Percentiles rank a stretch among this genome's conserved stretches.
Conservation (phyloP, 768 basidiomycete genomes). For the Pholiota microspora region DNA sequence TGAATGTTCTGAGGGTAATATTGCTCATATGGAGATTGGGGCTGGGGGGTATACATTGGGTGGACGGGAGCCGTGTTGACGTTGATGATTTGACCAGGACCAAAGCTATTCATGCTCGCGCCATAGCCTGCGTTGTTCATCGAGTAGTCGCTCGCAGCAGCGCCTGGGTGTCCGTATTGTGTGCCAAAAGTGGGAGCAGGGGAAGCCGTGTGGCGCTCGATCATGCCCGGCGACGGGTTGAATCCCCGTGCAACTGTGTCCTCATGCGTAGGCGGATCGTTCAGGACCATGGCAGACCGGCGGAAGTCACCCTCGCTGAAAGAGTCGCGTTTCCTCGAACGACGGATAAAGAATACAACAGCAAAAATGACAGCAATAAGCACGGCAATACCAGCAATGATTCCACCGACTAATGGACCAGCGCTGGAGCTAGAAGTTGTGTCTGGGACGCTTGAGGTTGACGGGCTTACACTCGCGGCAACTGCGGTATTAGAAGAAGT, state of each 20-base stretch:
- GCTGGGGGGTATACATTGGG: slow-evolving; percentile 21
- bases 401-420: slow-evolving; percentile 31
- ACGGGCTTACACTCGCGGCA: slow-evolving; percentile 1
- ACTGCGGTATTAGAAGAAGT: slow-evolving; percentile 6
- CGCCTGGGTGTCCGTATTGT: slow-evolving; percentile 28
- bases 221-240: slow-evolving; percentile 65
- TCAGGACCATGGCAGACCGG: slow-evolving; percentile 59
- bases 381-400: slow-evolving; percentile 45
- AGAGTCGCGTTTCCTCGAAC: slow-evolving; percentile 36
- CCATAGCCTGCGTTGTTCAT: slow-evolving; percentile 20
- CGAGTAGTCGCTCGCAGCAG: slow-evolving; percentile 8
- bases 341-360: slow-evolving; percentile 46
- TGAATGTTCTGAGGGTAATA: slow-evolving; percentile 7
- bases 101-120: slow-evolving; percentile 27
- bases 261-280: slow-evolving; percentile 48
- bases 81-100: slow-evolving; percentile 33
- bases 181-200: slow-evolving; percentile 32
- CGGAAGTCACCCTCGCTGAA: slow-evolving; percentile 62
- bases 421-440: slow-evolving; percentile 17
- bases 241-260: slow-evolving; percentile 38
- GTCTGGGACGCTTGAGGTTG: slow-evolving; percentile 8
- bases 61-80: slow-evolving; percentile 12
- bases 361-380: slow-evolving; percentile 38
- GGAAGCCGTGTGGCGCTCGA: slow-evolving; percentile 42
- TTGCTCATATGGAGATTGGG: slow-evolving; percentile 15